Evolutionary conservation across 1,284 basidiomycete genomes (phyloP), one percentile per base, ranked within the genome.

Genomic region (Trichosporon faecale): DNA sequence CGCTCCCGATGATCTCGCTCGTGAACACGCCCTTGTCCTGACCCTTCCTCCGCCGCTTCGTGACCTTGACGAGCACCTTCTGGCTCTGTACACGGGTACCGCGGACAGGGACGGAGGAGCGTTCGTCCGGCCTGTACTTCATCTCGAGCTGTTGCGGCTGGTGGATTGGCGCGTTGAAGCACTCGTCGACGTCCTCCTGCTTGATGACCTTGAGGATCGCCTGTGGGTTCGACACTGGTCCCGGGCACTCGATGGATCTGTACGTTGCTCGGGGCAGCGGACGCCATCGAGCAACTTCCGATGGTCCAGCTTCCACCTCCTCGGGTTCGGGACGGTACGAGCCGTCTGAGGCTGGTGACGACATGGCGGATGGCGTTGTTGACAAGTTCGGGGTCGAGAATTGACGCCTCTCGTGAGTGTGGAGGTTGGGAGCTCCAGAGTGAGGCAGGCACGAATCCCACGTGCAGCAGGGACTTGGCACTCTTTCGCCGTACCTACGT

Each of bases 181-280:
- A 90, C 68, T 85, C 86, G 70, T 93, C 89, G n/a, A 96, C 84
- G 67, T 86, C 86, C 9, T 85, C 76, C 75, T 90, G 89, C 0
- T 90, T 90, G 3, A 92, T 91, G 9, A 95, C 77, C 0, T 87
- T 85, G 4, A 91, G 86, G 35, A 93, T 92, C 0, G 86, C 79
- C 1, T 85, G 79, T 11, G 78, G 73, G n/a, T 78, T 73, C 21
- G 86, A 84, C 66, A 97, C 90, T 74, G 93, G 93, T 67, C 93
- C 93, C 7, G 94, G 94, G 83, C 94, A 95, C 82, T 97, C 94
- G 74, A 97, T 85, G 2, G 92, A 90, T 76, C 91, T 92, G 81
- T 90, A 91, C 23, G 88, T 85, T 3, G 85, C 85, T 35, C 87
- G 85, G 8, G 91, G 88, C 9, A 94, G 85, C 6, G 87, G 83